Percentiles rank a stretch among this genome's conserved stretches.
These are phyloP conservation scores for Leccinum subatratum DNA, from an alignment of 1,284 basidiomycete genomes.

Conservation along the genomic window DNA sequence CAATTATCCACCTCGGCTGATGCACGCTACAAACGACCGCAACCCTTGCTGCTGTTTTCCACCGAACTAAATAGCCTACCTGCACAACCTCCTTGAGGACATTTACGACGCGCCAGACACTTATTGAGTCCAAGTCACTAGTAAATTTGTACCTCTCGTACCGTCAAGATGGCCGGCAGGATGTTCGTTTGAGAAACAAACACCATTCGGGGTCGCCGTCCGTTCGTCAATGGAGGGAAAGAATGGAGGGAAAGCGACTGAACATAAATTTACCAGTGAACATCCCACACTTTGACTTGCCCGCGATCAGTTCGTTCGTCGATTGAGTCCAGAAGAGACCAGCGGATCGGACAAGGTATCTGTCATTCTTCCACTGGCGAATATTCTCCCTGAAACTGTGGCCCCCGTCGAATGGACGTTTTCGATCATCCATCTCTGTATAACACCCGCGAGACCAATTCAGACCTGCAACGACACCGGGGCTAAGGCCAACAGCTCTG, in stretches of 20 bases:
- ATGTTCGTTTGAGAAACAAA: conserved; percentile 67
- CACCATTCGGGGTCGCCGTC: conserved; percentile 52
- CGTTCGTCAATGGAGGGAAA: conserved; percentile 16
- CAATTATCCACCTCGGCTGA: too few species aligned
- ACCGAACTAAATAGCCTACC: too few species aligned
- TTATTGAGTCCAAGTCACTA: too few species aligned
- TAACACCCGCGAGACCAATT: conserved; percentile 51
- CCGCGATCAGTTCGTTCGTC: conserved; percentile 79
- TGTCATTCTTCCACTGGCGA: conserved; percentile 61
- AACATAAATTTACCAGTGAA: conserved; percentile 63
- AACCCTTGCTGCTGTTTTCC: too few species aligned
- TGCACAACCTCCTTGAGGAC: too few species aligned
- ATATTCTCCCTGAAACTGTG: conserved; percentile 49
- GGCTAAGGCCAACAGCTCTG: too few species aligned
- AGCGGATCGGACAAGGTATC: conserved; percentile 51
- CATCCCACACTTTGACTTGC: conserved; percentile 67
- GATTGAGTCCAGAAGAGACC: conserved; percentile 61
- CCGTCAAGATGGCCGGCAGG: too few species aligned
- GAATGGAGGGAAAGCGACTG: conserved; percentile 10
- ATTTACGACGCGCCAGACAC: too few species aligned
- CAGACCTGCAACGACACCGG: conserved; percentile 82
- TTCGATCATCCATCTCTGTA: conserved; percentile 62
- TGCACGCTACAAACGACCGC: too few species aligned
- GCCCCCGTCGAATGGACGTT: conserved; percentile 36
- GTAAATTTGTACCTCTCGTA: too few species aligned